Base-by-base conservation (phyloP, 495 filamentous ascomycete genomes). In the Penicillium samsonianum region DNA sequence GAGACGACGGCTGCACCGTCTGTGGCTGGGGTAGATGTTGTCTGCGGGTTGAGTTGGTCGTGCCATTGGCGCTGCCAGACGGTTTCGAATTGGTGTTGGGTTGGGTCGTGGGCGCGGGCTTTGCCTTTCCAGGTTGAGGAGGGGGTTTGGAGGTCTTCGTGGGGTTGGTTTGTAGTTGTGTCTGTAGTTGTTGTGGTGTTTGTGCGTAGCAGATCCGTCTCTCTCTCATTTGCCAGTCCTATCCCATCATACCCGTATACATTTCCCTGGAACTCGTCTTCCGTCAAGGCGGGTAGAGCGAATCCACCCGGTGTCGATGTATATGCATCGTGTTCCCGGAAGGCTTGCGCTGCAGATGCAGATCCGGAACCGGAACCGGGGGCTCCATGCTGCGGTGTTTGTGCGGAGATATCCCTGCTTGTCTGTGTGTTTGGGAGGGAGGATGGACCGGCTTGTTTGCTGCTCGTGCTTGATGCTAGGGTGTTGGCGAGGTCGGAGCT, bases 1-100 rank as follows among this genome's bases (percentile, higher is more conserved):
- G 71, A 60, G 8, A 79, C 55, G 6, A 81, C 78, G 5, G 67
- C 79, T 28, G 69, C 59, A 46, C 80, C 79, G 56, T 82, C 79
- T 11, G 41, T 16, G 63, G n/a, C 17, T 50, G 44, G 22, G 43
- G 20, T 23, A 28, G n/a, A 11, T 42, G 12, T 9, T 35, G 12
- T 35, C 11, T 38, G 14, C 44, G 19, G 23, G n/a, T 9, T 7
- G 14, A 28, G 37, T 16, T 38, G 30, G 4, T 33, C 20, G 35
- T 11, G 23, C 30, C 10, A 38, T 23, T 55, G 53, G 43, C 60
- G 57, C 23, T 64, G 53, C 63, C 67, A 70, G 43, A 57, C 56
- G 10, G 59, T 55, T 38, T 57, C 59, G 42, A 64, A 61, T 20
- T 65, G 58, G 28, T 12, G 10, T 28, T 68, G 60, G 9, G 52